These are phyloP conservation scores for Cercospora zeae-maydis DNA, from an alignment of 2,329 filamentous ascomycete genomes.

Conservation along the genomic window DNA sequence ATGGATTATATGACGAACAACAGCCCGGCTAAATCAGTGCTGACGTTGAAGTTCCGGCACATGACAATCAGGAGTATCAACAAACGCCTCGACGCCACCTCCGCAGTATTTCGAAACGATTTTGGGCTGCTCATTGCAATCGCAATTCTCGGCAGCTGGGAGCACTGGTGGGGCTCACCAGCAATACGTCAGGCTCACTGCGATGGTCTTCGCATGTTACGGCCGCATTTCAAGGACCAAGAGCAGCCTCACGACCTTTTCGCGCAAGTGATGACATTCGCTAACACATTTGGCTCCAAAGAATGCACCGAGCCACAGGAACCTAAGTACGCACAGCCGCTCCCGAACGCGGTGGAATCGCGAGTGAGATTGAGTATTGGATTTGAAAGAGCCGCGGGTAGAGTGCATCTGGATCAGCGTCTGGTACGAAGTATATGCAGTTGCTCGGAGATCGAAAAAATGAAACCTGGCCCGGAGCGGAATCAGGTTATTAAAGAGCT, in stretches of 20 bases:
- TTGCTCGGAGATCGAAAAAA: constrained; percentile 7
- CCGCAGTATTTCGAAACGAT: constrained; percentile 12
- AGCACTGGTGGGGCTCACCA: constrained; percentile 16
- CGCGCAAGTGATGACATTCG: constrained; percentile 15
- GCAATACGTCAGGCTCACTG: constrained; percentile 18
- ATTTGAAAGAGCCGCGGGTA: constrained; percentile 9
- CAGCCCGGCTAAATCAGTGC: constrained; percentile 2
- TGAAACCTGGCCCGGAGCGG: neutral
- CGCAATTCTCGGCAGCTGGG: constrained; percentile 19
- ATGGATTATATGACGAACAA: neutral
- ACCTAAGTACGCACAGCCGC: constrained; percentile 3
- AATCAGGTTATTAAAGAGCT: constrained; percentile 5
- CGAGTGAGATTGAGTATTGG: constrained; percentile 7
- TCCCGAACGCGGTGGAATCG: constrained; percentile 11
- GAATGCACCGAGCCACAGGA: neutral
- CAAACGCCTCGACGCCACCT: constrained; percentile 9
- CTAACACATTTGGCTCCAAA: constrained; percentile 15
- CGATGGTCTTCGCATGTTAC: constrained; percentile 15
- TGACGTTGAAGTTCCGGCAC: constrained; percentile 18
- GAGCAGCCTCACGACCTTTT: constrained; percentile 15
- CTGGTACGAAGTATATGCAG: constrained; percentile 12
- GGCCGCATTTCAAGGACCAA: constrained; percentile 7
- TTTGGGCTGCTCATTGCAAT: constrained; percentile 18
- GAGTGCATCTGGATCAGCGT: constrained; percentile 10
- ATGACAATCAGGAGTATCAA: constrained; percentile 20